Evolutionary conservation across 345 rosid species (phyloP).

Genomic region (Bretschneidera sinensis): DNA sequence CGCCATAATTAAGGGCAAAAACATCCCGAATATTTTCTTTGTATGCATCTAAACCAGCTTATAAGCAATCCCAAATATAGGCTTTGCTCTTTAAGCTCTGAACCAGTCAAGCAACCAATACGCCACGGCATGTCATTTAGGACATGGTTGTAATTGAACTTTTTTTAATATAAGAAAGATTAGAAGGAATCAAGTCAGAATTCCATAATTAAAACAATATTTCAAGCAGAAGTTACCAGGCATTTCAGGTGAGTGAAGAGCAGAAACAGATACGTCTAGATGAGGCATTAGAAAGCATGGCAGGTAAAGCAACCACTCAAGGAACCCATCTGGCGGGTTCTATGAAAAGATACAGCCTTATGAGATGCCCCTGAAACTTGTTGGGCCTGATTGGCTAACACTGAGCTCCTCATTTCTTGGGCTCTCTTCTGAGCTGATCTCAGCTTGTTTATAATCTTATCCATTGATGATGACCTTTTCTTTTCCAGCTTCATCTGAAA

Average conservation of each 20-base stretch:
- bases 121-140: neutral
- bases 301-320: conserved; percentile 90
- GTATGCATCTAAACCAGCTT: too few relatives aligned
- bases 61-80: too few relatives aligned
- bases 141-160: neutral
- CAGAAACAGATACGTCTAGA: conserved; percentile 11
- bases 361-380: conserved; percentile 41
- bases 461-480: conserved; percentile 88
- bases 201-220: too few relatives aligned
- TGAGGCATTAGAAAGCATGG: conserved; percentile 52
- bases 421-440: conserved; percentile 89
- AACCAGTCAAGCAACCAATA: neutral
- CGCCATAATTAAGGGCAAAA: too few relatives aligned
- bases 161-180: neutral
- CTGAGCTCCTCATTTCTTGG: conserved; percentile 83
- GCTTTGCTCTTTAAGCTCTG: neutral
- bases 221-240: conserved; percentile 25
- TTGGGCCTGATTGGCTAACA: conserved; percentile 43
- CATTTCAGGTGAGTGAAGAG: conserved; percentile 6
- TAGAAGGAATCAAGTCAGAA: neutral
- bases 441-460: conserved; percentile 85
- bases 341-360: conserved; percentile 38
- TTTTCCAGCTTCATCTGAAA: conserved; percentile 96
- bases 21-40: too few relatives aligned
- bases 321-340: conserved; percentile 58